Evolutionary conservation across 83 land plant species (phyloP).

Genomic region (Picea mariana): DNA sequence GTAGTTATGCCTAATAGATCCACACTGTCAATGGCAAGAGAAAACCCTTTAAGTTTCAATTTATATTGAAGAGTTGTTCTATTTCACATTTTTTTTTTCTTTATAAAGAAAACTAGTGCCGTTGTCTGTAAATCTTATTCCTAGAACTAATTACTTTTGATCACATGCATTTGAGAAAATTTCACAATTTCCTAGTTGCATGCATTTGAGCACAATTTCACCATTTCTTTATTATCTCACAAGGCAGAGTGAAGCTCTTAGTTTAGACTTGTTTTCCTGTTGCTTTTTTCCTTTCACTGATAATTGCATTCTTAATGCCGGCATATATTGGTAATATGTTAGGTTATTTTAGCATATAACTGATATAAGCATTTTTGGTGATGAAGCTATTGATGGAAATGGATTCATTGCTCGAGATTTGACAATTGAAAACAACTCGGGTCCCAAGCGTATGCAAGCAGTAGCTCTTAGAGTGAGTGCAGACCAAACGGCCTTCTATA

Average conservation of each 20-base stretch:
- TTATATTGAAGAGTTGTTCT: background rate
- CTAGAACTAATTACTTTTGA: background rate
- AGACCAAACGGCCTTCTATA: conserved; percentile 13
- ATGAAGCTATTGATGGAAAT: conserved; percentile 5
- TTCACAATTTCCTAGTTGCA: background rate
- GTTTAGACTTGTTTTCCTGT: background rate
- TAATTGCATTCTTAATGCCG: background rate
- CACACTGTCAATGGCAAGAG: background rate
- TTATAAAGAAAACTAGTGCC: too few relatives aligned
- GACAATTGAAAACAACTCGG: conserved; percentile 18
- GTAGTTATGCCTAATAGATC: too few relatives aligned
- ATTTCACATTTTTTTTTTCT: too few relatives aligned
- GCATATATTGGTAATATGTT: background rate
- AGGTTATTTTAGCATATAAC: background rate
- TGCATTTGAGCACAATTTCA: background rate
- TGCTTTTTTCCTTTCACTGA: background rate
- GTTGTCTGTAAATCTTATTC: background rate
- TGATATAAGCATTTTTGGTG: background rate
- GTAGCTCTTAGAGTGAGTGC: conserved; percentile 14
- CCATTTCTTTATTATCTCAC: background rate
- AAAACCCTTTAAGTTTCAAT: background rate
- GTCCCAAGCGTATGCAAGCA: conserved; percentile 5
- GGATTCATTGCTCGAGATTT: conserved; percentile 20
- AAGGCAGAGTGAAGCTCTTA: background rate
- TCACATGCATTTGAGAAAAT: background rate